Conservation (phyloP, 2,329 filamentous ascomycete species). For the Diaporthe helianthi region DNA sequence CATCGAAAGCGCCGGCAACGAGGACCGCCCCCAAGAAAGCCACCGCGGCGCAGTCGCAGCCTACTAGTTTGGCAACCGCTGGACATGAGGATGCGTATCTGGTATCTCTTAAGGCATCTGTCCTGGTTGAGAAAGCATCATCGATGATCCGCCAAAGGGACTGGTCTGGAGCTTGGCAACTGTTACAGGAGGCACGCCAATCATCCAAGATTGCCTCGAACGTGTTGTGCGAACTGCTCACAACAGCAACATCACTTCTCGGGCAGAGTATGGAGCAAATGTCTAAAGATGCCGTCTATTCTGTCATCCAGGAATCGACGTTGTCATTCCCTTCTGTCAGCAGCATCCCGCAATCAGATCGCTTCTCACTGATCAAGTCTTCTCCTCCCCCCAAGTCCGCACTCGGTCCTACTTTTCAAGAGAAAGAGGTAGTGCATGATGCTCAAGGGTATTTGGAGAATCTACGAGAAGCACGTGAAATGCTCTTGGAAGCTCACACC, state of each 20-base stretch:
- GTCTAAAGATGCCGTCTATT: slow-evolving; percentile 82
- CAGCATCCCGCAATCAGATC: slow-evolving; percentile 45
- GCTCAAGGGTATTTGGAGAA: slow-evolving; percentile 61
- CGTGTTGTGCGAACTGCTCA: slow-evolving; percentile 56
- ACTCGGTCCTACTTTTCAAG: neutral
- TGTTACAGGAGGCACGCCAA: slow-evolving; percentile 32
- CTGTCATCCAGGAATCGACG: slow-evolving; percentile 89
- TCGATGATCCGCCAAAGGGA: slow-evolving; percentile 58
- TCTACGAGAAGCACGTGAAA: slow-evolving; percentile 70
- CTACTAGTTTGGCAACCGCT: slow-evolving; percentile 38
- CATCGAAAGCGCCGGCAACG: slow-evolving; percentile 38
- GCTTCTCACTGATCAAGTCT: slow-evolving; percentile 45
- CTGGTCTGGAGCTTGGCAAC: slow-evolving; percentile 51
- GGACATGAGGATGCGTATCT: slow-evolving; percentile 44
- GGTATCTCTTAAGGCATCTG: slow-evolving; percentile 47
- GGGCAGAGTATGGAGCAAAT: slow-evolving; percentile 75
- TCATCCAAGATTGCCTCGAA: slow-evolving; percentile 41
- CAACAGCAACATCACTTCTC: slow-evolving; percentile 72
- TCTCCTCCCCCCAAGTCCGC: slow-evolving; percentile 45
- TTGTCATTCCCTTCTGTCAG: slow-evolving; percentile 81
- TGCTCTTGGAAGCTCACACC: slow-evolving; percentile 68
- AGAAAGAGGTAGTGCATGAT: slow-evolving; percentile 36
- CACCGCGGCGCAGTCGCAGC: slow-evolving; percentile 1
- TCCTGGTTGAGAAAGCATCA: slow-evolving; percentile 53
- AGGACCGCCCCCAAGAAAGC: slow-evolving; percentile 36